Evolutionary conservation across 2,329 filamentous ascomycete species (phyloP).

Genomic region (Sclerotinia sclerotiorum): DNA sequence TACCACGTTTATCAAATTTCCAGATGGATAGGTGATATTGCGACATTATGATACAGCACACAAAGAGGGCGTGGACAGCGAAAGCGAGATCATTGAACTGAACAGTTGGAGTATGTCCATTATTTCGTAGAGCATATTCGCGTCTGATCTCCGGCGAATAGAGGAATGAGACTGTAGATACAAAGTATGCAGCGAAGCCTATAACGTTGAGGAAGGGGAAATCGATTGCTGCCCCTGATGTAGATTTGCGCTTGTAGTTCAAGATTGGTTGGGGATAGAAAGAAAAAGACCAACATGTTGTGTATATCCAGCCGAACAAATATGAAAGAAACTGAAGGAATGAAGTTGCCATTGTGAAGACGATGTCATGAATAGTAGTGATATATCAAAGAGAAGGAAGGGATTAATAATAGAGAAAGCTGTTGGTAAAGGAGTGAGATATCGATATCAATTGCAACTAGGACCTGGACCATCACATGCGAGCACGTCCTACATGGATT

Average conservation of each 20-base stretch:
- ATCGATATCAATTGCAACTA: too few relatives aligned
- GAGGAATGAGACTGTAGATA: constrained; percentile 73
- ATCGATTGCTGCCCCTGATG: constrained; percentile 81
- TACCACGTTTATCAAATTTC: constrained; percentile 65
- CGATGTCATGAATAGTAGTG: not conserved
- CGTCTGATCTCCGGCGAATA: constrained; percentile 73
- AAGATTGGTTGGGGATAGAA: constrained; percentile 90
- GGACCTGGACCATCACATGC: not conserved
- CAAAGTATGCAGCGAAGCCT: constrained; percentile 72
- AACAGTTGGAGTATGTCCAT: constrained; percentile 76
- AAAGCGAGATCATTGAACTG: constrained; percentile 89
- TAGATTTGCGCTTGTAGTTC: constrained; percentile 75
- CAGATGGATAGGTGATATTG: constrained; percentile 74
- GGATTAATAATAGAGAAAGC: not conserved
- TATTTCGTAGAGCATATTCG: constrained; percentile 81
- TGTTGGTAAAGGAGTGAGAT: not conserved
- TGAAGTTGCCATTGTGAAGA: constrained; percentile 33
- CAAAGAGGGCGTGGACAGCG: constrained; percentile 73
- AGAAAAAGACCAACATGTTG: constrained; percentile 75
- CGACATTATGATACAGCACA: constrained; percentile 71
- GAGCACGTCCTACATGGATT: not conserved
- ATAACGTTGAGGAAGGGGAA: constrained; percentile 75
- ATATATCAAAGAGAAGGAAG: not conserved
- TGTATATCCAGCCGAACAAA: constrained; percentile 74
- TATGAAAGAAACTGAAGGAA: constrained; percentile 54